A percentile compares a stretch with the other conserved stretches of the same genome.
phyloP scores from a whole-genome alignment of 768 basidiomycete species.

The Lentinula lateritia region DNA sequence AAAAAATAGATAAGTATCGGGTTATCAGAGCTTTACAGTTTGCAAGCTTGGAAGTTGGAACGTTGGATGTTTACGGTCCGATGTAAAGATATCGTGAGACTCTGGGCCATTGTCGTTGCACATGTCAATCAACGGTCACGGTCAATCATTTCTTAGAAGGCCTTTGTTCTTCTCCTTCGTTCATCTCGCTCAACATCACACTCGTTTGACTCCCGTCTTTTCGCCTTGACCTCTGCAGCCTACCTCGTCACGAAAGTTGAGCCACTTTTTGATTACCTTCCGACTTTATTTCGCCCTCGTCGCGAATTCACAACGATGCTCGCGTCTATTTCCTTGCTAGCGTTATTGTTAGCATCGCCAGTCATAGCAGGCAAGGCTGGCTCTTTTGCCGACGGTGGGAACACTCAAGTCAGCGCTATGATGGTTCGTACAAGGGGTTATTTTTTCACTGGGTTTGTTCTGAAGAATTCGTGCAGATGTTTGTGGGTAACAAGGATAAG shows the following conservation, averaged over 20 bases:
- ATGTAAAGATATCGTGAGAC: too few species aligned
- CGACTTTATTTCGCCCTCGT: not conserved
- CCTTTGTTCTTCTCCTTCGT: not conserved
- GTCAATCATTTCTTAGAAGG: not conserved
- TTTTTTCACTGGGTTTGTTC: not conserved
- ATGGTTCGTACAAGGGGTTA: slow-evolving; percentile 33
- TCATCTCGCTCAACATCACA: not conserved
- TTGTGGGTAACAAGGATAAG: slow-evolving; percentile 72
- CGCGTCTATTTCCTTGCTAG: slow-evolving; percentile 31
- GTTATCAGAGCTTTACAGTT: too few species aligned
- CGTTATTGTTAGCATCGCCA: slow-evolving; percentile 37
- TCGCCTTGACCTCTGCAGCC: not conserved
- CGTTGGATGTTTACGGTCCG: too few species aligned
- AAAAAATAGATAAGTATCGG: too few species aligned
- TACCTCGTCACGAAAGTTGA: not conserved
- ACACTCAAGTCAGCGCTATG: slow-evolving; percentile 45
- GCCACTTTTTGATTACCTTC: not conserved
- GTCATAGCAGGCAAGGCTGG: slow-evolving; percentile 33
- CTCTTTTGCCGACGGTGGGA: slow-evolving; percentile 39
- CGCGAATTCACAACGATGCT: slow-evolving; percentile 17
- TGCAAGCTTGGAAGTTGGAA: too few species aligned
- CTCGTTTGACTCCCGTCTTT: not conserved
- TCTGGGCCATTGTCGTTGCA: too few species aligned
- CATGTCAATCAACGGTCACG: not conserved
- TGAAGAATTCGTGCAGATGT: slow-evolving; percentile 45